Evolutionary conservation across 2,329 filamentous ascomycete species (phyloP).

Genomic region (Fusarium protoensiforme): DNA sequence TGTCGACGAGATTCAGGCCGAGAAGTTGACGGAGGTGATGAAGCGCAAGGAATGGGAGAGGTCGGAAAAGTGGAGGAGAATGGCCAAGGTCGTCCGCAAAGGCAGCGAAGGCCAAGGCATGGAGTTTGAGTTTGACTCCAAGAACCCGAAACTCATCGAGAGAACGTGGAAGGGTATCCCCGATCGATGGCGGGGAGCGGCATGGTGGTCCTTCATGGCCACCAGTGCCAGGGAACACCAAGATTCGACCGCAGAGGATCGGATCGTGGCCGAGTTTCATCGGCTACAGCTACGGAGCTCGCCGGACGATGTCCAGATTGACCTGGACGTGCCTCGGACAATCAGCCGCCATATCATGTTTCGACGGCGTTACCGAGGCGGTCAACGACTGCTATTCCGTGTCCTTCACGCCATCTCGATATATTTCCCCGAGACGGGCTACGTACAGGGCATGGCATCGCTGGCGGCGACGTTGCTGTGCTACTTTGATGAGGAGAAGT

Average conservation of each 20-base stretch:
- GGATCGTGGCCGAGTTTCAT: slow-evolving; percentile 78
- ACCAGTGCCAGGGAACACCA: slow-evolving; percentile 76
- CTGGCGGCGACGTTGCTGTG: slow-evolving; percentile 92
- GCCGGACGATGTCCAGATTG: slow-evolving; percentile 95
- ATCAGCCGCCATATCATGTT: slow-evolving; percentile 99
- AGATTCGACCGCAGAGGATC: slow-evolving; percentile 72
- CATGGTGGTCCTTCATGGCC: slow-evolving; percentile 93
- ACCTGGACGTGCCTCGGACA: slow-evolving; percentile 94
- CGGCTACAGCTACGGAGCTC: slow-evolving; percentile 78
- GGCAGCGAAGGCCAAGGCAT: slow-evolving; percentile 65
- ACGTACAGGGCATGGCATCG: slow-evolving; percentile 98
- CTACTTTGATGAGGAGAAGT: slow-evolving; percentile 95
- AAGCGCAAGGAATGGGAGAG: slow-evolving; percentile 73
- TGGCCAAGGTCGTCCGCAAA: slow-evolving; percentile 68
- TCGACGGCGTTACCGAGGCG: slow-evolving; percentile 87
- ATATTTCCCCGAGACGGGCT: slow-evolving; percentile 90
- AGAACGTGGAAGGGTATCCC: slow-evolving; percentile 98
- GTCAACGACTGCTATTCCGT: slow-evolving; percentile 90
- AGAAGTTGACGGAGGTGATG: slow-evolving; percentile 63
- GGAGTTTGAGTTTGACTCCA: slow-evolving; percentile 80
- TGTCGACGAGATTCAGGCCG: slow-evolving; percentile 65
- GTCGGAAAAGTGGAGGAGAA: slow-evolving; percentile 74
- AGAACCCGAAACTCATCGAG: slow-evolving; percentile 85
- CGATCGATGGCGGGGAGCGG: slow-evolving; percentile 91
- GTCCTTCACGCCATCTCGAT: slow-evolving; percentile 92